Percentiles rank a stretch among this genome's conserved stretches.
These are phyloP conservation scores for Cantharellus cinnabarinus DNA, from an alignment of 768 basidiomycete genomes.

Conservation along the genomic window DNA sequence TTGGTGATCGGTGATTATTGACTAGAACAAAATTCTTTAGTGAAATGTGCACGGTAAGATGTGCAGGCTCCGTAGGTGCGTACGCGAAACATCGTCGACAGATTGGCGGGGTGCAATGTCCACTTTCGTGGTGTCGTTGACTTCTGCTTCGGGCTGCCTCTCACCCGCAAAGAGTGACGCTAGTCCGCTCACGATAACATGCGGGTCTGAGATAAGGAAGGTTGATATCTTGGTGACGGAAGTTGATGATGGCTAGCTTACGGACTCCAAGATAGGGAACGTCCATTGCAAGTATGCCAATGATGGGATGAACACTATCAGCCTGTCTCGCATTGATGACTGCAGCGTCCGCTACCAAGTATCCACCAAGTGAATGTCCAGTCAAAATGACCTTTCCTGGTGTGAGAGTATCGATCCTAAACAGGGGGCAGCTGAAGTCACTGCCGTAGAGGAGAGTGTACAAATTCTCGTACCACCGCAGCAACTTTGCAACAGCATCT, in stretches of 20 bases:
- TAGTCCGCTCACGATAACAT: conserved; percentile 7
- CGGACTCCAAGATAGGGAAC: conserved; percentile 5
- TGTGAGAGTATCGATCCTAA: not conserved
- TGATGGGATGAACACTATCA: not conserved
- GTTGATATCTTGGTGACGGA: too few species aligned
- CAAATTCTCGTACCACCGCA: not conserved
- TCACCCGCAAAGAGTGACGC: conserved; percentile 3
- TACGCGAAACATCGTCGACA: not conserved
- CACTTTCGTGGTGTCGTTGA: conserved; percentile 6
- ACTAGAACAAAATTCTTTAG: too few species aligned
- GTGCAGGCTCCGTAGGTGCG: not conserved
- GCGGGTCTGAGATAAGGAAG: conserved; percentile 1
- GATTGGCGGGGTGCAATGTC: not conserved
- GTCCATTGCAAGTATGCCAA: conserved; percentile 6
- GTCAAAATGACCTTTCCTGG: not conserved
- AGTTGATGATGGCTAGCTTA: too few species aligned
- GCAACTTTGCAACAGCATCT: not conserved
- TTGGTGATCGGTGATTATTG: too few species aligned
- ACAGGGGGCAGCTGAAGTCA: not conserved
- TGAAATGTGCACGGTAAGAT: not conserved
- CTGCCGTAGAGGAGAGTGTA: not conserved
- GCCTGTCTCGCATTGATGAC: not conserved
- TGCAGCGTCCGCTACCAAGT: conserved; percentile 5
- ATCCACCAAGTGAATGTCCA: conserved; percentile 1
- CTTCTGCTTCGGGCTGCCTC: not conserved